Conservation (phyloP, 768 basidiomycete genomes). For the Xerocomus potaroensis region DNA sequence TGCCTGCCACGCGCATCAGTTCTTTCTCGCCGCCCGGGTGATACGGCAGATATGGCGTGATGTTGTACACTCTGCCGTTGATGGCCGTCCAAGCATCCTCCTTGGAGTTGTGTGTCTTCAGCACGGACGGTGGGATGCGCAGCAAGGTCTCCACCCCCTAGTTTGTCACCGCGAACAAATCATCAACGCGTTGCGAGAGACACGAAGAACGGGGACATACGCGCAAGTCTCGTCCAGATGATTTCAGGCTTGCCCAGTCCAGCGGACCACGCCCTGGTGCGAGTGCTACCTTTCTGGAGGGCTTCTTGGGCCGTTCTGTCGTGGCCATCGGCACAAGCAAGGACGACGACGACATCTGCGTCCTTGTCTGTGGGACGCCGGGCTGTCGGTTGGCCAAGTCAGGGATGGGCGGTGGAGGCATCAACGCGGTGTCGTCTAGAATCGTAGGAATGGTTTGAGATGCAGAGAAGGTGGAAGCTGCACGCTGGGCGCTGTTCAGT, state of each 20-base stretch:
- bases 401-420: constrained; percentile 49
- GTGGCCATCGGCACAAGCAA: constrained; percentile 2
- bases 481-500: constrained; percentile 67
- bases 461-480: constrained; percentile 24
- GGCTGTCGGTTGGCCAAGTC: constrained; percentile 34
- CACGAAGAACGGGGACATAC: constrained; percentile 38
- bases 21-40: constrained; percentile 44
- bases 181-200: too few relatives aligned
- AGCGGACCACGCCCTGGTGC: constrained; percentile 88
- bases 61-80: constrained; percentile 9
- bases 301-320: not conserved
- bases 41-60: not conserved
- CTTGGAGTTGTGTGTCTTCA: constrained; percentile 75
- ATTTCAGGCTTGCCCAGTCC: constrained; percentile 90
- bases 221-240: constrained; percentile 73
- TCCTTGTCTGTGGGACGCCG: constrained; percentile 25
- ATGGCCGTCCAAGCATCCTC: constrained; percentile 94
- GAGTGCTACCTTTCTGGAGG: constrained; percentile 42
- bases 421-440: constrained; percentile 2
- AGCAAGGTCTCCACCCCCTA: constrained; percentile 68
- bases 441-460: constrained; percentile 23
- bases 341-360: constrained; percentile 9
- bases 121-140: constrained; percentile 70
- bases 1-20: constrained; percentile 90
- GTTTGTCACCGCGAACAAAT: not conserved